These are phyloP conservation scores for Darksidea phi DNA, from an alignment of 495 filamentous ascomycete species.

Conservation along the genomic window DNA sequence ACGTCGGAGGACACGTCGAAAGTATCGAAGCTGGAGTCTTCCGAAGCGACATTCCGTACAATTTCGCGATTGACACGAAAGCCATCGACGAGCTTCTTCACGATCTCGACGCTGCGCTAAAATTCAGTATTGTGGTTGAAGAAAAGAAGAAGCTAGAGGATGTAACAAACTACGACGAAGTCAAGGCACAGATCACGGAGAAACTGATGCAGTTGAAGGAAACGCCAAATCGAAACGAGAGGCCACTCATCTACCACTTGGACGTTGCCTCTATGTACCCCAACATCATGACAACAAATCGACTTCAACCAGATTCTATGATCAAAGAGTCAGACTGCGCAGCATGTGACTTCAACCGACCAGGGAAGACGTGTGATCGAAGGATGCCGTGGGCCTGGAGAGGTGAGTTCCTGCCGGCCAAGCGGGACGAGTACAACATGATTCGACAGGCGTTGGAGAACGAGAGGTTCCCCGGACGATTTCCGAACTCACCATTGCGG, in stretches of 20 bases:
- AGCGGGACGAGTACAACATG: conserved; percentile 99
- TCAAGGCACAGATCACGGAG: conserved; percentile 77
- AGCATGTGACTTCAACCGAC: conserved; percentile 96
- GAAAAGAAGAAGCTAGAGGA: conserved; percentile 93
- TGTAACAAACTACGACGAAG: conserved; percentile 87
- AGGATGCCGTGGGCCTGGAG: conserved; percentile 96
- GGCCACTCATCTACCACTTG: conserved; percentile 93
- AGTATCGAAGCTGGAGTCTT: conserved; percentile 99
- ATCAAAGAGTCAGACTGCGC: conserved; percentile 94
- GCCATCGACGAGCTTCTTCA: conserved; percentile 84
- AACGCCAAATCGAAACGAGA: conserved; percentile 76
- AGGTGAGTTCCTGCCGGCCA: conserved; percentile 95
- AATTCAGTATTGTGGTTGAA: conserved; percentile 89
- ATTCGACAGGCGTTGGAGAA: conserved; percentile 90
- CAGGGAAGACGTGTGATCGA: conserved; percentile 95
- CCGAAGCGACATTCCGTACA: conserved; percentile 87
- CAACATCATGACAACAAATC: conserved; percentile 99
- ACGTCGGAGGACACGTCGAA: conserved; percentile 97
- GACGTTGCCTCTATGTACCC: conserved; percentile 99
- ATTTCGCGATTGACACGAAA: conserved; percentile 81
- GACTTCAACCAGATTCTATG: conserved; percentile 96
- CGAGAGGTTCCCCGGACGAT: conserved; percentile 79
- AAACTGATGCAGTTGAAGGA: conserved; percentile 71
- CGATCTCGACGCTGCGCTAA: conserved; percentile 87
- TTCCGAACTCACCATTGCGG: conserved; percentile 65